Percentiles rank a stretch among this genome's conserved stretches.
Evolutionary conservation across 768 basidiomycete genomes (phyloP).

Genomic region (Sistotremastrum suecicum): DNA sequence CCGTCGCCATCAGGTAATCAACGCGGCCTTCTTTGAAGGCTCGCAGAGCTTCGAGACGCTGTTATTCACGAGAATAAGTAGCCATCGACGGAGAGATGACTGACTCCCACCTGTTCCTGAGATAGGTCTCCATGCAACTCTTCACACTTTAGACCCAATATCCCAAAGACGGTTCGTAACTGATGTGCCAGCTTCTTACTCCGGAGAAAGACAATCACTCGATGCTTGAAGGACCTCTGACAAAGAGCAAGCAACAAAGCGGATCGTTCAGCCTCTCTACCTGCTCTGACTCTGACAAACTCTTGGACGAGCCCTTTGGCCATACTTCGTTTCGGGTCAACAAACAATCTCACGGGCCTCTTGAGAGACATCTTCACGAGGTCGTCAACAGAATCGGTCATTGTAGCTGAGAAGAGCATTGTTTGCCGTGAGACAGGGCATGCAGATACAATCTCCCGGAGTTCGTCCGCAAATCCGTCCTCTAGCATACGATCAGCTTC

Average conservation of each 20-base stretch:
- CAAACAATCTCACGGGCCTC: constrained; percentile 88
- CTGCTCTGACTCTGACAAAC: constrained; percentile 81
- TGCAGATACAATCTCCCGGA: constrained; percentile 83
- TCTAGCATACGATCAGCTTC: constrained; percentile 97
- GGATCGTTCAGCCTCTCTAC: constrained; percentile 63
- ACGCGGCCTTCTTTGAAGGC: constrained; percentile 76
- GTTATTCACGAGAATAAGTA: constrained; percentile 1
- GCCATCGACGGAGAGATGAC: background rate
- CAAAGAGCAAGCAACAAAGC: constrained; percentile 72
- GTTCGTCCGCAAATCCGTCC: constrained; percentile 90
- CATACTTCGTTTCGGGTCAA: constrained; percentile 83
- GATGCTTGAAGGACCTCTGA: constrained; percentile 71
- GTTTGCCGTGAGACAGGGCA: constrained; percentile 86
- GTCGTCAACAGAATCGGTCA: constrained; percentile 94
- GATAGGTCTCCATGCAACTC: constrained; percentile 93
- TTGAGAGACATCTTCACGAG: constrained; percentile 86
- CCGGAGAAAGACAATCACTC: constrained; percentile 85
- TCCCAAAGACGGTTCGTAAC: constrained; percentile 83
- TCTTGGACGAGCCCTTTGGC: constrained; percentile 85
- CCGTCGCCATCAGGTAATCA: constrained; percentile 94
- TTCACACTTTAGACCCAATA: constrained; percentile 78
- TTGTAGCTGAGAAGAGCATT: constrained; percentile 98
- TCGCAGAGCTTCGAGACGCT: constrained; percentile 81
- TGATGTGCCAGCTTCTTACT: constrained; percentile 98
- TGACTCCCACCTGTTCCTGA: constrained; percentile 71